A percentile compares a stretch with the other conserved stretches of the same genome.
These are phyloP conservation scores for Trichoderma orchidacearum DNA, from an alignment of 495 filamentous ascomycete genomes.

Conservation along the genomic window DNA sequence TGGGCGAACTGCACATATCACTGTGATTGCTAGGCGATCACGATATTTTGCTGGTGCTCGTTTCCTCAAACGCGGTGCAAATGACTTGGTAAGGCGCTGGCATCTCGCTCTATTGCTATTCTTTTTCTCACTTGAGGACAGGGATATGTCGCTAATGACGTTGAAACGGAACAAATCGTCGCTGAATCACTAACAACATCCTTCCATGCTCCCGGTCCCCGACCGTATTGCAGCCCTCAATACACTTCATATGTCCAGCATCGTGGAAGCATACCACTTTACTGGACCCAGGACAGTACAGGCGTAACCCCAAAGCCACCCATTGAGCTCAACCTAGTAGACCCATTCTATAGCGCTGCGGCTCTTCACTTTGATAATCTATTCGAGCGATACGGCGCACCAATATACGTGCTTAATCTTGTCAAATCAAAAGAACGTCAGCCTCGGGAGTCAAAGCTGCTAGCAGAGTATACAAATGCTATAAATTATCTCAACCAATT, in stretches of 20 bases:
- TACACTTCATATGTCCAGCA: slow-evolving; percentile 97
- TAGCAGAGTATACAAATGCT: slow-evolving; percentile 77
- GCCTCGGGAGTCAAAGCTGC: slow-evolving; percentile 83
- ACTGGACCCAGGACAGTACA: slow-evolving; percentile 96
- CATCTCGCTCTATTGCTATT: background rate
- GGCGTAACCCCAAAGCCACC: slow-evolving; percentile 92
- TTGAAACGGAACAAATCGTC: slow-evolving; percentile 98
- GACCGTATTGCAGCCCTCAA: slow-evolving; percentile 72
- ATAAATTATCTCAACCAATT: slow-evolving; percentile 93
- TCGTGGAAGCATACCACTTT: slow-evolving; percentile 87
- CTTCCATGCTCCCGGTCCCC: slow-evolving; percentile 82
- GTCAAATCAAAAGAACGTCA: slow-evolving; percentile 83
- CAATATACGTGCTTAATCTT: slow-evolving; percentile 84
- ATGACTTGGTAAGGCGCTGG: slow-evolving; percentile 47
- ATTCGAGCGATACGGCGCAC: slow-evolving; percentile 85
- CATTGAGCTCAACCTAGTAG: slow-evolving; percentile 84
- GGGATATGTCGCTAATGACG: slow-evolving; percentile 96
- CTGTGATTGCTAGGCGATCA: slow-evolving; percentile 83
- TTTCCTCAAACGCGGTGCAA: slow-evolving; percentile 88
- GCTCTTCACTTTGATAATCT: slow-evolving; percentile 94
- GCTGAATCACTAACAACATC: slow-evolving; percentile 87
- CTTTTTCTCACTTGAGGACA: slow-evolving; percentile 10
- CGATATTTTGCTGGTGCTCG: slow-evolving; percentile 88
- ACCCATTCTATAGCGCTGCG: slow-evolving; percentile 93
- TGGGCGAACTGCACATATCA: slow-evolving; percentile 77